Conservation (phyloP, 2,329 filamentous ascomycete genomes). For the Phaeophleospora eucalypticola region DNA sequence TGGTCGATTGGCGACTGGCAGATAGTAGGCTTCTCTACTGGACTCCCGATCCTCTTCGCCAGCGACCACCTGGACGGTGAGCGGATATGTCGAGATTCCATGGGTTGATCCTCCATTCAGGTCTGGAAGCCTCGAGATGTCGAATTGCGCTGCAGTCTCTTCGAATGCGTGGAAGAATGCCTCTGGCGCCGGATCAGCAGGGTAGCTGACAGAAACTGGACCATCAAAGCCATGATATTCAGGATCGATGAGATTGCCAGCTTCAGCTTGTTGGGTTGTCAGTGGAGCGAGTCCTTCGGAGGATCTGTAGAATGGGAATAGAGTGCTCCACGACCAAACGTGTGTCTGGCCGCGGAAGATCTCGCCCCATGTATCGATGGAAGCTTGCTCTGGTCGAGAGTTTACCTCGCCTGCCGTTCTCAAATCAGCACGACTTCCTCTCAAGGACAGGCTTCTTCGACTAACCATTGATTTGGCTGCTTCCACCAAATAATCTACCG, state of each 20-base stretch:
- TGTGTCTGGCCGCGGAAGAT: no score
- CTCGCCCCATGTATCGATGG: no score
- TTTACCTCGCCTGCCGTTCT: no score
- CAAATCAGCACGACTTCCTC: constrained; percentile 7
- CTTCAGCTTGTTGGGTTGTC: constrained; percentile 2
- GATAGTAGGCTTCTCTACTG: constrained; percentile 49
- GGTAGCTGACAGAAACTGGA: constrained; percentile 13
- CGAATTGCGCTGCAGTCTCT: no score
- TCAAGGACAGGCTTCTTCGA: neutral
- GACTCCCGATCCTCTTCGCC: no score
- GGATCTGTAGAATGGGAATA: constrained; percentile 13
- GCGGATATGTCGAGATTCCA: constrained; percentile 38
- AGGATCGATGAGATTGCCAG: constrained; percentile 6
- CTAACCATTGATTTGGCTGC: constrained; percentile 36
- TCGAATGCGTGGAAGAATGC: no score
- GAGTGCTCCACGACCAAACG: constrained; percentile 12
- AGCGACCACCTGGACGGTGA: constrained; percentile 44
- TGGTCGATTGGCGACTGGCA: constrained; percentile 36
- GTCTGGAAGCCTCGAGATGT: no score
- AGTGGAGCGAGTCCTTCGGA: constrained; percentile 8
- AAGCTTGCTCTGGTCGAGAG: no score
- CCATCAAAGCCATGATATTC: constrained; percentile 15
- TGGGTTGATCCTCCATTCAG: constrained; percentile 39
- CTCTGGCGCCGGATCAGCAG: no score
- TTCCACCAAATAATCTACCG: constrained; percentile 37